phyloP scores from a whole-genome alignment of 139 green algal species.

The Microglena sp. region DNA sequence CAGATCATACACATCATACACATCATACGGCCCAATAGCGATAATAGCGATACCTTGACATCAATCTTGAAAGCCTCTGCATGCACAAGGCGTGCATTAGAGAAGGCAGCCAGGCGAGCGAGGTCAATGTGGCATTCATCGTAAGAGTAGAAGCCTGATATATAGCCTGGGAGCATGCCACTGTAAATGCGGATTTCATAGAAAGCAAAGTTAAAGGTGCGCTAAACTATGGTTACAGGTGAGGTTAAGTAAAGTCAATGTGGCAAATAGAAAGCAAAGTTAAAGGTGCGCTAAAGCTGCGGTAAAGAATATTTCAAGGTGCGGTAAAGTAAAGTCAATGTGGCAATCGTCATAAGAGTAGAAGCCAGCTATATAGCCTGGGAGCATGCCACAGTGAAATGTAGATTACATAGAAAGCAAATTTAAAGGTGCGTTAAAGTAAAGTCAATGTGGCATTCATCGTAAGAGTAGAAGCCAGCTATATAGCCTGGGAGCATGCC shows the following conservation, averaged over 20 bases:
- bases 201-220: too few relatives aligned
- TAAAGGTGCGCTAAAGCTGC: too few relatives aligned
- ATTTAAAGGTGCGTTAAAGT: neutral
- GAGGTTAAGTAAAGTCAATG: too few relatives aligned
- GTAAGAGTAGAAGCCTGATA: conserved; percentile 81
- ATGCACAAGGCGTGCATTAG: conserved; percentile 64
- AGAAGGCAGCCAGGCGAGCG: conserved; percentile 51
- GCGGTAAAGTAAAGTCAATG: too few relatives aligned
- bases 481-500: conserved; percentile 95
- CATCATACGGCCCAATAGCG: too few relatives aligned
- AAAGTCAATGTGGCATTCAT: conserved; percentile 93
- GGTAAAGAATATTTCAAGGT: too few relatives aligned
- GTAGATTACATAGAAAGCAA: neutral
- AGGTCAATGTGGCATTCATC: conserved; percentile 95
- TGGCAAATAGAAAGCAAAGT: too few relatives aligned
- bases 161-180: conserved; percentile 93
- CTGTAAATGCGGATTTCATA: too few relatives aligned
- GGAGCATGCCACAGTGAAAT: conserved; percentile 83
- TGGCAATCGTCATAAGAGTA: conserved; percentile 82
- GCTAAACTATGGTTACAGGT: too few relatives aligned
- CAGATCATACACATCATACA: too few relatives aligned
- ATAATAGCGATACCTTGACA: conserved; percentile 35
- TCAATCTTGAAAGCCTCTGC: conserved; percentile 56
- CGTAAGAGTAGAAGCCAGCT: conserved; percentile 74
- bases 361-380: conserved; percentile 78